phyloP scores from a whole-genome alignment of 2,329 filamentous ascomycete species.

The Xylaria hypoxylon region DNA sequence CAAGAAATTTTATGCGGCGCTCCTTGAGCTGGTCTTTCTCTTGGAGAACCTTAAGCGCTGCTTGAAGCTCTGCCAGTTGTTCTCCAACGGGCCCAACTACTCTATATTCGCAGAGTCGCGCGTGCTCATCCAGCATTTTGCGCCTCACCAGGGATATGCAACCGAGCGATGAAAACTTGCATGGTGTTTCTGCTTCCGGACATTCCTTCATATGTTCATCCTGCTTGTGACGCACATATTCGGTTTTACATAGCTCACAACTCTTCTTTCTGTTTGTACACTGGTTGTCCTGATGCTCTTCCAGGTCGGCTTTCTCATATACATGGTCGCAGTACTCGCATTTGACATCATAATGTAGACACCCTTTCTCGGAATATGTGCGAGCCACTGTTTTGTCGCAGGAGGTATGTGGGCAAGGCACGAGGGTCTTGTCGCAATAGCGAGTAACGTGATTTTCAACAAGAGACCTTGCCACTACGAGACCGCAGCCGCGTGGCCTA shows the following conservation, averaged over 20 bases:
- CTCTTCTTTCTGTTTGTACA: conserved; percentile 61
- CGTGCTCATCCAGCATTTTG: conserved; percentile 59
- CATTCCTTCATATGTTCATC: conserved; percentile 63
- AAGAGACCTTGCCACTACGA: conserved; percentile 63
- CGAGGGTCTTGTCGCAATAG: conserved; percentile 67
- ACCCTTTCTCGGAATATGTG: conserved; percentile 63
- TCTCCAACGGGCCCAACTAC: conserved; percentile 63
- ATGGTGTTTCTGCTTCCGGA: conserved; percentile 54
- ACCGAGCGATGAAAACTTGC: conserved; percentile 62
- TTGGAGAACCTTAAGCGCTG: conserved; percentile 59
- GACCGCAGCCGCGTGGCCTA: conserved; percentile 61
- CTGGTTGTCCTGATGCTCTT: conserved; percentile 56
- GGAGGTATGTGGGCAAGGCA: conserved; percentile 65
- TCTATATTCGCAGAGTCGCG: conserved; percentile 63
- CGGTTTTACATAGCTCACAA: conserved; percentile 63
- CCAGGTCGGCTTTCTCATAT: conserved; percentile 62
- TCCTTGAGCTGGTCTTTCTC: conserved; percentile 56
- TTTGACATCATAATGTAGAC: conserved; percentile 63
- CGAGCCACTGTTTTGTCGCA: conserved; percentile 65
- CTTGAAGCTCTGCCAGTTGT: conserved; percentile 60
- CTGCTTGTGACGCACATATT: conserved; percentile 59
- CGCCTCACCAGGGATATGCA: conserved; percentile 58
- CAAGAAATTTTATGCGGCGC: conserved; percentile 57
- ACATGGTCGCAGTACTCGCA: conserved; percentile 67
- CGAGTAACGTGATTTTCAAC: conserved; percentile 67